Base-by-base conservation (phyloP, 2,329 filamentous ascomycete genomes). In the Triangularia setosa region DNA sequence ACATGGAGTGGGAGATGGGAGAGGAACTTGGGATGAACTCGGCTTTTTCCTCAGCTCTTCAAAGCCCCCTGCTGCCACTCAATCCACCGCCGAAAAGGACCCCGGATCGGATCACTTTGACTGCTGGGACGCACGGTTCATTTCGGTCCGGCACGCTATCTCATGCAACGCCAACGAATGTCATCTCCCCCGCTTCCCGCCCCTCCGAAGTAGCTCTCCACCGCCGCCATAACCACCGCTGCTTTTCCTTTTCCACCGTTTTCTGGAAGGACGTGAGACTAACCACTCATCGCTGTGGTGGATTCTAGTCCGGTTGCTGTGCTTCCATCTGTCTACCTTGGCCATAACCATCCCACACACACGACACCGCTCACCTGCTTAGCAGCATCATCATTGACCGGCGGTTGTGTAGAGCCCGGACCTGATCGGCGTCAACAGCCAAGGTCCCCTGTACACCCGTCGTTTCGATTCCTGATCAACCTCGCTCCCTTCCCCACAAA, bases 171-270 rank as follows among this genome's bases (percentile, higher is more conserved):
- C 64, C 64, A 66, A n/a, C 64, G 62, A 66, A 64, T 55, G 61
- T 61, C 44, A 21, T 53, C 58, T 48, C 78, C 69, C 72, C 78
- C 80, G 74, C 76, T 79, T 75, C 40, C 61, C 52, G 33, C 52
- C 24, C 30, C 56, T 21, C 57, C 61, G 21, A 21, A 54, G 24
- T 52, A n/a, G n/a, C 61, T 59, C 54, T 33, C 55, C 61, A 52
- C 35, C 56, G 11, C 33, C 56, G 21, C 35, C 35, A 33, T 5
- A 40, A 40, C 33, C 2, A 40, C 33, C 16, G 35, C 35, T 44
- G 14, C 35, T 44, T 44, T 18, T 18, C 16, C n/a, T 44, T 16
- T 33, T 33, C 30, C 30, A 8, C 11, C 30, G 30, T 14, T 33
- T 33, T 33, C 30, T 33, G 30, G 5, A 33, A 33, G 11, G 40